Conservation (phyloP, 2,329 filamentous ascomycete genomes). For the Apiospora marii region DNA sequence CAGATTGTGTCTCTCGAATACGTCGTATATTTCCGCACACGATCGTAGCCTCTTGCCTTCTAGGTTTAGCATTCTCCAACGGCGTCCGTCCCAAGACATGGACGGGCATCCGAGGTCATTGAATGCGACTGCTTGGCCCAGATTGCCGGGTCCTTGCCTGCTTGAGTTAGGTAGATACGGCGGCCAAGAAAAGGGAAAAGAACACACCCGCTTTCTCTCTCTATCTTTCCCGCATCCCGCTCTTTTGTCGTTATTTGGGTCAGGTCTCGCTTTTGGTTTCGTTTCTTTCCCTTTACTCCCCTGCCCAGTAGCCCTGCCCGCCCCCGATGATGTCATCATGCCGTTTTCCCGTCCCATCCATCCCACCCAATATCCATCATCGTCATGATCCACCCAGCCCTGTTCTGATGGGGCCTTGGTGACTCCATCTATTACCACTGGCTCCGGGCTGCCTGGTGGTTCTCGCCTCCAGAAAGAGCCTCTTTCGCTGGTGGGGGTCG, state of each 20-base stretch:
- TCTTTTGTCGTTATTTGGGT: constrained; percentile 5
- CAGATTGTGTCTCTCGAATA: neutral
- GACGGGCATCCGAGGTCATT: neutral
- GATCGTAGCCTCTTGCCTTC: constrained; percentile 3
- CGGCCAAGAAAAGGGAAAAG: neutral
- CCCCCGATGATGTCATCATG: constrained; percentile 10
- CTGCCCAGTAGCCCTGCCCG: neutral
- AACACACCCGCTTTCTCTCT: neutral
- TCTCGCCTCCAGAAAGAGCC: neutral
- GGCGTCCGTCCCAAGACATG: constrained; percentile 10
- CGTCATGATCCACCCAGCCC: constrained; percentile 7
- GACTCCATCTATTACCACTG: neutral
- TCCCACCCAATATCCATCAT: neutral
- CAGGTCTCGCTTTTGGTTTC: neutral
- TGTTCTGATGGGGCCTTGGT: neutral
- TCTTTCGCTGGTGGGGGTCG: neutral
- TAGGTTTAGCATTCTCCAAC: constrained; percentile 13
- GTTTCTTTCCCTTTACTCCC: neutral
- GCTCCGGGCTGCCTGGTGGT: neutral
- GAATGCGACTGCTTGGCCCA: constrained; percentile 4
- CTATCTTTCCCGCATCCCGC: neutral
- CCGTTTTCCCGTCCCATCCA: constrained; percentile 10
- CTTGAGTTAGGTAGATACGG: neutral
- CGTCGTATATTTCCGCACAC: neutral
- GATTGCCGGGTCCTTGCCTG: neutral